Evolutionary conservation across 306 rosid species (phyloP), one percentile per base, ranked within the genome.

Genomic region (Spatholobus suberectus): DNA sequence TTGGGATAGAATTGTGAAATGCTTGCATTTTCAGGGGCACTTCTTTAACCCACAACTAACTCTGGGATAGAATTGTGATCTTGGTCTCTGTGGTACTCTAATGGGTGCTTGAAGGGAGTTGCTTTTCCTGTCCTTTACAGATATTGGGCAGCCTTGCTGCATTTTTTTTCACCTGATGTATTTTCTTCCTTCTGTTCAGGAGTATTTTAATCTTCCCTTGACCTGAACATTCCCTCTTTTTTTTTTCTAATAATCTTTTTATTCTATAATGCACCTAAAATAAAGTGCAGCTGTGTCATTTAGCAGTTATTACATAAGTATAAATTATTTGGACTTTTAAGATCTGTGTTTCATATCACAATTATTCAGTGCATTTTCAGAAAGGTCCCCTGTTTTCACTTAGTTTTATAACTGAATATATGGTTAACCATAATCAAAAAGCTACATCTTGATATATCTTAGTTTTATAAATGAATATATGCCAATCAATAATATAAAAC

Each of bases 401-500:
- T 26, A 27, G 38, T 61, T 61, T 61, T 26, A 61, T 24, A 23
- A 58, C 34, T 13, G 1, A 24, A 58, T 58, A 58, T 13, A 58
- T 15, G n/a, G 17, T 47, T 55, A 73, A 62, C 54, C 52, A 17
- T 35, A 49, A 71, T 21, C 24, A 73, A 73, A 70, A 29, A 78
- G 18, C 69, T 51, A 61, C 13, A 2, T 58, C 54, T 78, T 70
- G 27, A 77, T 29, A 41, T 44, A 73, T 49, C 46, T 24, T 27
- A 62, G 37, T 35, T 58, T 67, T 37, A n/a, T 29, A 62, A 14
- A 52, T 71, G 73, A 76, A 79, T 61, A 61, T 70, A 78, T 55
- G 54, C 62, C 35, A 41, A 47, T 51, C 13, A 49, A 74, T 70
- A 54, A 58, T 35, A 49, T 55, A 72, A 73, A 81, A 43, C 62